phyloP scores from a whole-genome alignment of 371 early-diverging fungal species.

The Lichtheimia ornata region DNA sequence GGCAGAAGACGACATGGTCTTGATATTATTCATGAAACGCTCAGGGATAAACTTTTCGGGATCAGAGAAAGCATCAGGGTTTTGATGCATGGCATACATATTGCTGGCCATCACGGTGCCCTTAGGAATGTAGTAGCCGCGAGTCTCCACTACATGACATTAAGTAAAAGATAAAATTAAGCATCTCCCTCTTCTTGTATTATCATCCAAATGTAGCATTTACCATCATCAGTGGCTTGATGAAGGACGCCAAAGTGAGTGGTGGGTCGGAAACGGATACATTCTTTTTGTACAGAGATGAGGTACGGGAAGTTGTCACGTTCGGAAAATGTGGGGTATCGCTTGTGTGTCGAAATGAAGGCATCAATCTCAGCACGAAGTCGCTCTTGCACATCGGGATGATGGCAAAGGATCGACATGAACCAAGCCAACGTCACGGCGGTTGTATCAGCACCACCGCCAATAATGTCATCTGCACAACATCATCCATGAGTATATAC shows the following conservation, averaged over 20 bases:
- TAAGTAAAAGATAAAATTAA: no score
- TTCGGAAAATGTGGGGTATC: slow-evolving; percentile 19
- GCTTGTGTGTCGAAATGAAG: slow-evolving; percentile 11
- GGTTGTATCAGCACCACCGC: slow-evolving; percentile 25
- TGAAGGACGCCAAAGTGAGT: slow-evolving; percentile 19
- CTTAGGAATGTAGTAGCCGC: slow-evolving; percentile 39
- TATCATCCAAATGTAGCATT: neutral
- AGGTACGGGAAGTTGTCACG: slow-evolving; percentile 21
- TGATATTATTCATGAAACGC: slow-evolving; percentile 19
- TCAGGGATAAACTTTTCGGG: slow-evolving; percentile 25
- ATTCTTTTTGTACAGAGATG: slow-evolving; percentile 25
- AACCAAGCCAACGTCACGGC: slow-evolving; percentile 19
- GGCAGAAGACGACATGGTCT: slow-evolving; percentile 16
- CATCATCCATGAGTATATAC: neutral
- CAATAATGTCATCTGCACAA: slow-evolving; percentile 9
- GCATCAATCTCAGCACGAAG: slow-evolving; percentile 17
- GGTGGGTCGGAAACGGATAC: slow-evolving; percentile 22
- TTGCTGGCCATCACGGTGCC: slow-evolving; percentile 27
- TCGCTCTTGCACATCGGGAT: slow-evolving; percentile 21
- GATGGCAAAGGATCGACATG: slow-evolving; percentile 16
- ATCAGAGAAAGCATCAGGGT: slow-evolving; percentile 12
- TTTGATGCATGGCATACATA: slow-evolving; percentile 21
- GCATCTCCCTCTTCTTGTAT: neutral
- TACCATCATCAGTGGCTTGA: slow-evolving; percentile 23
- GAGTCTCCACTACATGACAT: slow-evolving; percentile 13